These are phyloP conservation scores for Xylariaceae sp. DNA, from an alignment of 2,329 filamentous ascomycete species.

Conservation along the genomic window DNA sequence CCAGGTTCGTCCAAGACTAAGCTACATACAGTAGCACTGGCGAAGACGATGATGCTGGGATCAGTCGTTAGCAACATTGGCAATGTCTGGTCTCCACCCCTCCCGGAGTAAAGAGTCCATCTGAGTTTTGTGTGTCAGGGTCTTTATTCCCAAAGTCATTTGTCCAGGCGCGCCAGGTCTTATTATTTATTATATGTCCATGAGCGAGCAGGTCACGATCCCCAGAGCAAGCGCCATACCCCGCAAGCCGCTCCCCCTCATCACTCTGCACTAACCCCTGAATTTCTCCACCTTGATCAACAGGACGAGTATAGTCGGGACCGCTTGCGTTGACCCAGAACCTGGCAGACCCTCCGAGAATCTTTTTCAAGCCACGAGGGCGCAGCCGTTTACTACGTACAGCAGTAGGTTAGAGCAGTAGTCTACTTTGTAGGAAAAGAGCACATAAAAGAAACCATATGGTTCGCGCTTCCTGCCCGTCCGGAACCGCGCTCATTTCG, in stretches of 20 bases:
- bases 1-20: too few relatives aligned
- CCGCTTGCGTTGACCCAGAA: slow-evolving; percentile 5
- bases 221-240: slow-evolving; percentile 5
- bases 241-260: slow-evolving; percentile 16
- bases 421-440: too few relatives aligned
- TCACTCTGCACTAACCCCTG: slow-evolving; percentile 6
- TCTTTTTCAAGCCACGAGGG: slow-evolving; percentile 5
- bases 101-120: too few relatives aligned
- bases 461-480: background rate
- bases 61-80: too few relatives aligned
- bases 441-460: background rate
- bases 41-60: too few relatives aligned
- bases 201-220: slow-evolving; percentile 4
- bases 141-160: too few relatives aligned
- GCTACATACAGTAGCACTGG: too few relatives aligned
- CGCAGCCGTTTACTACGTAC: slow-evolving; percentile 1
- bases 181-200: too few relatives aligned
- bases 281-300: slow-evolving; percentile 12
- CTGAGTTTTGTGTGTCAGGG: too few relatives aligned
- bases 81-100: too few relatives aligned
- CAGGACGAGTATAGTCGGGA: slow-evolving; percentile 4
- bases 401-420: background rate
- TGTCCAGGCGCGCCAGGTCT: too few relatives aligned
- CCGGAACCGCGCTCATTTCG: slow-evolving; percentile 9
- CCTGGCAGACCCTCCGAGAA: slow-evolving; percentile 5